Percentiles rank a stretch among this genome's conserved stretches.
These are phyloP conservation scores for Fistulinella cinereoalba DNA, from an alignment of 1,284 basidiomycete genomes.

Conservation along the genomic window DNA sequence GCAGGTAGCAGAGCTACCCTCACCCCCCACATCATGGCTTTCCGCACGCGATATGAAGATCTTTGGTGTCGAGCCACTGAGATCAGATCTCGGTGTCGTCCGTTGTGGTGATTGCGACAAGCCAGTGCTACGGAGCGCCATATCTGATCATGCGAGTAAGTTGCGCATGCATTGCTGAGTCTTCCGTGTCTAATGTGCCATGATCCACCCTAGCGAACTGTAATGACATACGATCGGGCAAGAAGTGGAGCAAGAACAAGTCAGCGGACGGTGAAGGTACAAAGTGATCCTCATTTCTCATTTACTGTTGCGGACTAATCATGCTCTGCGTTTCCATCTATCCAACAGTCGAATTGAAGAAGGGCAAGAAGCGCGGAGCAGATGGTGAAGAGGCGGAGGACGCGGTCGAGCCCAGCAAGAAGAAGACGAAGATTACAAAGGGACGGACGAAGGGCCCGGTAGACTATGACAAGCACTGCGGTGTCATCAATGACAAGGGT, in stretches of 20 bases:
- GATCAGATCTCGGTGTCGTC: conserved; percentile 66
- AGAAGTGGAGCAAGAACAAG: conserved; percentile 33
- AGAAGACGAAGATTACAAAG: conserved; percentile 76
- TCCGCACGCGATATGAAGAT: conserved; percentile 84
- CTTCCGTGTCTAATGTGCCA: too few relatives aligned
- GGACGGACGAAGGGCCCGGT: conserved; percentile 81
- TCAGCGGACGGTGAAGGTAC: conserved; percentile 45
- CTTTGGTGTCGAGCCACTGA: conserved; percentile 74
- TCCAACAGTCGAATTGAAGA: conserved; percentile 30
- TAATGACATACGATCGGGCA: conserved; percentile 31
- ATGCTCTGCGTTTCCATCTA: not conserved
- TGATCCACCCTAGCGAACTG: conserved; percentile 29
- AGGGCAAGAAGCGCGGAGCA: conserved; percentile 70
- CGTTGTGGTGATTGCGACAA: conserved; percentile 78
- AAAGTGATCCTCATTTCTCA: conserved; percentile 19
- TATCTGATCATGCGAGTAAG: conserved; percentile 73
- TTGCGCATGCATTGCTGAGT: too few relatives aligned
- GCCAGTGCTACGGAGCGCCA: conserved; percentile 71
- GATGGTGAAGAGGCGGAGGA: conserved; percentile 62
- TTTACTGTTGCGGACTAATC: conserved; percentile 12
- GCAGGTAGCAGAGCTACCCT: conserved; percentile 44
- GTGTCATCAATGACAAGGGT: conserved; percentile 96
- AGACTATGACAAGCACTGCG: conserved; percentile 92
- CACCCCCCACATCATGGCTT: conserved; percentile 80
- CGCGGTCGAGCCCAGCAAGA: conserved; percentile 60